Conservation (phyloP, 163 green algal species). For the Scenedesmus sp. region DNA sequence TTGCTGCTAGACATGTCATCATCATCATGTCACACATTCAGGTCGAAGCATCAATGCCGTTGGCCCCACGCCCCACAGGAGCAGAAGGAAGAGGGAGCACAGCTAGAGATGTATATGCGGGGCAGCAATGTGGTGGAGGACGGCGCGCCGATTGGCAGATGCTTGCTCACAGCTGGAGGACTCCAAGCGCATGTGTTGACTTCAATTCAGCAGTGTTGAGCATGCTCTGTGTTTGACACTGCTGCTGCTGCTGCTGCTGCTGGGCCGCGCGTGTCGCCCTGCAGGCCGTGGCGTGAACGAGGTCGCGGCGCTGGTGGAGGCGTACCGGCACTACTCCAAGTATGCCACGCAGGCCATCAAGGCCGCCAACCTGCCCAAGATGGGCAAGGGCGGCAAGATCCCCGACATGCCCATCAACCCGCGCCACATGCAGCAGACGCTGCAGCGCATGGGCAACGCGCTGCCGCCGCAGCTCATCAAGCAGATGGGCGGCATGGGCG, state of each 20-base stretch:
- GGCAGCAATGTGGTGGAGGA: no score
- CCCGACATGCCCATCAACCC: conserved; percentile 84
- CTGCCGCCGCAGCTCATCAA: conserved; percentile 95
- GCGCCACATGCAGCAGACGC: conserved; percentile 92
- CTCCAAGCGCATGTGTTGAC: background rate
- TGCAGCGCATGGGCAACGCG: conserved; percentile 90
- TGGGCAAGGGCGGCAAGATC: conserved; percentile 67
- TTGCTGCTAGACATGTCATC: no score
- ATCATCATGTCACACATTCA: no score
- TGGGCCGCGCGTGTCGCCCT: background rate
- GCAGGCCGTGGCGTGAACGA: conserved; percentile 58
- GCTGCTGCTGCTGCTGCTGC: background rate
- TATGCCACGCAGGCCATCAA: conserved; percentile 84
- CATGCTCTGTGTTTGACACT: background rate
- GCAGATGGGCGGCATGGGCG: conserved; percentile 93
- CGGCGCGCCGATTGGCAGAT: no score
- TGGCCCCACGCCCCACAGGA: no score
- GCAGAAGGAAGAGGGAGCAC: no score
- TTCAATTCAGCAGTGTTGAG: background rate
- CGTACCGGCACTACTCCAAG: conserved; percentile 91
- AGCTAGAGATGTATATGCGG: no score
- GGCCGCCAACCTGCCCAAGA: conserved; percentile 92
- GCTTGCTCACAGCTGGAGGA: background rate
- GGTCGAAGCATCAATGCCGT: no score
- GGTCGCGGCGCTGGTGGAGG: conserved; percentile 79